Evolutionary conservation across 768 basidiomycete genomes (phyloP).

Genomic region (Hypholoma fasciculare): DNA sequence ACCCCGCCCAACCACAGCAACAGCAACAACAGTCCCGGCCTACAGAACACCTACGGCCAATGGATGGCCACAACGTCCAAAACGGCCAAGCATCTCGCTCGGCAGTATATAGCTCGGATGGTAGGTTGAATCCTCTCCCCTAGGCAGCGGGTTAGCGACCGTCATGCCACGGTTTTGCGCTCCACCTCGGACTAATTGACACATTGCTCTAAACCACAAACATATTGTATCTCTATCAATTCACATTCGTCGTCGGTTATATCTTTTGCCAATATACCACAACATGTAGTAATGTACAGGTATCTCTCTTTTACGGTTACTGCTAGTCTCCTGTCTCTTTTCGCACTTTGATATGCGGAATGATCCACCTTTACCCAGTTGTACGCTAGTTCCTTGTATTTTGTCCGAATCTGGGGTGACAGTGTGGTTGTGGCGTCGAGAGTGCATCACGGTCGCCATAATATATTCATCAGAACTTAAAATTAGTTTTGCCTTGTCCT

Average conservation of each 20-base stretch:
- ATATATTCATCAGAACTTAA: no score
- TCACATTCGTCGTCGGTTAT: slow-evolving; percentile 14
- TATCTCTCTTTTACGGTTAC: slow-evolving; percentile 10
- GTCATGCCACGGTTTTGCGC: neutral
- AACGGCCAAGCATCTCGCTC: slow-evolving; percentile 27
- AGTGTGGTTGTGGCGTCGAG: neutral
- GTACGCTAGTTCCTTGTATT: neutral
- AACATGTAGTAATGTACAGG: slow-evolving; percentile 27
- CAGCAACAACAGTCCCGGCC: slow-evolving; percentile 32
- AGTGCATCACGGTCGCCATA: no score
- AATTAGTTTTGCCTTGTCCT: neutral
- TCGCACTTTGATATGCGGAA: neutral
- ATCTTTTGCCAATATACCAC: slow-evolving; percentile 27
- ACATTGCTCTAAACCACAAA: slow-evolving; percentile 8
- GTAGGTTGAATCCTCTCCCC: slow-evolving; percentile 46
- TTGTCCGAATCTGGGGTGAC: neutral
- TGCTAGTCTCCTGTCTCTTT: neutral
- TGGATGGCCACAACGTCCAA: slow-evolving; percentile 28
- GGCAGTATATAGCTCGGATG: slow-evolving; percentile 42
- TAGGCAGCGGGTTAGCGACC: slow-evolving; percentile 24
- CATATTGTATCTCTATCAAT: slow-evolving; percentile 29
- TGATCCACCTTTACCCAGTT: neutral
- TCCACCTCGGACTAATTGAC: slow-evolving; percentile 16
- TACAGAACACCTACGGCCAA: slow-evolving; percentile 41
- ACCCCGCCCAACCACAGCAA: slow-evolving; percentile 40